phyloP scores from a whole-genome alignment of 768 basidiomycete genomes.

The Artomyces pyxidatus region DNA sequence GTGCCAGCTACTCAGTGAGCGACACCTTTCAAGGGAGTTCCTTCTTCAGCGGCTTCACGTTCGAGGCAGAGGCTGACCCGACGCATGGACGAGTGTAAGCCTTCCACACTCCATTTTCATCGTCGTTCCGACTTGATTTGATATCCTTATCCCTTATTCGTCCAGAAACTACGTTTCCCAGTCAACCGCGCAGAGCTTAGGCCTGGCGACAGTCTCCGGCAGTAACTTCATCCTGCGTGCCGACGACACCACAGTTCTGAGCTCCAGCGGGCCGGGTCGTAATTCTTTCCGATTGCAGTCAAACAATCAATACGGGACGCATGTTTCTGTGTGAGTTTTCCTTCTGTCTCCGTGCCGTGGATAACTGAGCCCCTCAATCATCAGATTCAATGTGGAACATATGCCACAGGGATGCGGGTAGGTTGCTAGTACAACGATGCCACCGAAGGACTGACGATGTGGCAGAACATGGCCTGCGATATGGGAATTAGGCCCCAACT shows the following conservation, averaged over 20 bases:
- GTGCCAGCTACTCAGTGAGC: not conserved
- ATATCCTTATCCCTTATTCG: not conserved
- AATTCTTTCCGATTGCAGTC: slow-evolving; percentile 12
- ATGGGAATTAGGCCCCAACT: slow-evolving; percentile 44
- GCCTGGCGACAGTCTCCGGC: slow-evolving; percentile 5
- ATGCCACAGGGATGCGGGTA: slow-evolving; percentile 57
- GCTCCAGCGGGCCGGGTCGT: slow-evolving; percentile 7
- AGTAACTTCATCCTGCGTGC: slow-evolving; percentile 5
- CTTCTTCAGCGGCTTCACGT: slow-evolving; percentile 8
- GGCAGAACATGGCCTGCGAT: slow-evolving; percentile 43
- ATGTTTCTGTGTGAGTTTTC: slow-evolving; percentile 35
- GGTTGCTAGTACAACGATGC: slow-evolving; percentile 14
- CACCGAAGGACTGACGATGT: not conserved
- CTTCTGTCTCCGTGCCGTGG: not conserved
- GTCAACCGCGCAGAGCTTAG: not conserved
- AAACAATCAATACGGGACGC: slow-evolving; percentile 8
- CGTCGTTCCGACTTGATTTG: not conserved
- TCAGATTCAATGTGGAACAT: slow-evolving; percentile 42
- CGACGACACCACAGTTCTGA: slow-evolving; percentile 5
- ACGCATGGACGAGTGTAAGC: slow-evolving; percentile 12
- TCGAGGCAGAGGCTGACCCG: slow-evolving; percentile 9
- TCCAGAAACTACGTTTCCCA: slow-evolving; percentile 6
- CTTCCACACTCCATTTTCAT: not conserved
- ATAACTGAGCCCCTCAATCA: slow-evolving; percentile 7
- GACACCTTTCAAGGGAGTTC: slow-evolving; percentile 7